phyloP scores from a whole-genome alignment of 108 stramenopile species.

The Cyclotella baltica region DNA sequence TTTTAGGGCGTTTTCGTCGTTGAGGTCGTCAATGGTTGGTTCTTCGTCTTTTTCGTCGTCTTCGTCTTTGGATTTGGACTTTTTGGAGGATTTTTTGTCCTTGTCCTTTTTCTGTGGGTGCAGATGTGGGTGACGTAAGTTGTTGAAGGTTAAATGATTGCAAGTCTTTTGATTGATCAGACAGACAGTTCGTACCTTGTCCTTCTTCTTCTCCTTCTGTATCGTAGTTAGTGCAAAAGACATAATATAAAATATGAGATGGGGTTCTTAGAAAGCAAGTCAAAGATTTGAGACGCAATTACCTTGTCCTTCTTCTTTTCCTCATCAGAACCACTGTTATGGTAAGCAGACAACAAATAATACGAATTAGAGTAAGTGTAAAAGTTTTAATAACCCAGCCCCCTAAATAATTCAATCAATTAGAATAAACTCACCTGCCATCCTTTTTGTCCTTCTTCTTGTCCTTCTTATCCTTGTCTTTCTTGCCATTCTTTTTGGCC shows the following conservation, averaged over 20 bases:
- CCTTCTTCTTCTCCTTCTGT: conserved; percentile 82
- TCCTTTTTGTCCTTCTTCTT: conserved; percentile 52
- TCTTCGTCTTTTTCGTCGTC: conserved; percentile 79
- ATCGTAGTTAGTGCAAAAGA: background rate
- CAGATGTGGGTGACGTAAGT: background rate
- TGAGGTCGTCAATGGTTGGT: conserved; percentile 57
- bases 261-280: too few relatives aligned
- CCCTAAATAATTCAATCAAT: too few relatives aligned
- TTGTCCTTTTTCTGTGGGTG: conserved; percentile 48
- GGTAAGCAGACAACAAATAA: background rate
- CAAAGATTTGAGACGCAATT: too few relatives aligned
- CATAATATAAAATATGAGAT: too few relatives aligned
- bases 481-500: conserved; percentile 65
- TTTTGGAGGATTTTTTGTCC: conserved; percentile 66
- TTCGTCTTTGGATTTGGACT: conserved; percentile 67
- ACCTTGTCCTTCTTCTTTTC: conserved; percentile 77
- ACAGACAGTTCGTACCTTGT: conserved; percentile 31
- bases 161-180: background rate
- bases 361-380: too few relatives aligned
- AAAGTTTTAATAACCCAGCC: too few relatives aligned
- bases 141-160: background rate
- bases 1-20: conserved; percentile 71
- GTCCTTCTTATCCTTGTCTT: conserved; percentile 51
- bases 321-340: conserved; percentile 52
- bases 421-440: conserved; percentile 26